Conservation (phyloP, 768 basidiomycete species). For the Auricularia auricula-judae region DNA sequence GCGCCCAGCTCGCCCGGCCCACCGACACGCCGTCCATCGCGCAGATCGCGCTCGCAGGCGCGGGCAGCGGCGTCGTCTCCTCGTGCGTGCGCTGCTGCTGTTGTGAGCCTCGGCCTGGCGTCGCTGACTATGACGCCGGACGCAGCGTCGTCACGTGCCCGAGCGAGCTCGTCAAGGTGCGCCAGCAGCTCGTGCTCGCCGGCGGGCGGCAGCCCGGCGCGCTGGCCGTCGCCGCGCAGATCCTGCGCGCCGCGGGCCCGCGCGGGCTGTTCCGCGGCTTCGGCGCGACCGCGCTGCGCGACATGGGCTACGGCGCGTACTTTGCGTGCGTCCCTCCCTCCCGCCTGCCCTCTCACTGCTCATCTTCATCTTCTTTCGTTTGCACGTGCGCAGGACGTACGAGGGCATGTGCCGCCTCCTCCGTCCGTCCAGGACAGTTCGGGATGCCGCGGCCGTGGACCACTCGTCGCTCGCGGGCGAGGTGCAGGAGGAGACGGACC, state of each 20-base stretch:
- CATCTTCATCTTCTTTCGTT: too few relatives aligned
- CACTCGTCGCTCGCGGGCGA: conserved; percentile 30
- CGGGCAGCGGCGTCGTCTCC: conserved; percentile 66
- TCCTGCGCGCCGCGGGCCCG: conserved; percentile 36
- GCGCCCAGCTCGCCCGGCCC: conserved; percentile 41
- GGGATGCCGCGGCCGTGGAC: conserved; percentile 11
- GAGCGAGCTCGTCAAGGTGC: conserved; percentile 81
- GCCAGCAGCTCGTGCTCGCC: conserved; percentile 49
- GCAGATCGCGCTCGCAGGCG: conserved; percentile 70
- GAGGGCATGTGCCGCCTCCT: conserved; percentile 17
- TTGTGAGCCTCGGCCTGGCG: background rate
- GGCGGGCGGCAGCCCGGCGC: conserved; percentile 28
- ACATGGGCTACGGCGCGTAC: conserved; percentile 78
- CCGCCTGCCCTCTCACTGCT: conserved; percentile 5
- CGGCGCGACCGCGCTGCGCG: conserved; percentile 60
- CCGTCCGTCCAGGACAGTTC: too few relatives aligned
- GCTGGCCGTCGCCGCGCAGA: conserved; percentile 40
- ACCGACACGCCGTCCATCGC: conserved; percentile 46
- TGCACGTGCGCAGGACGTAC: conserved; percentile 45
- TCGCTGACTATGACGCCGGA: background rate
- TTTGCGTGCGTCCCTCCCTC: conserved; percentile 37
- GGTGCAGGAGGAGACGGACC: conserved; percentile 25
- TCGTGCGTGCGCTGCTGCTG: conserved; percentile 44
- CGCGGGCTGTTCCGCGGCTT: conserved; percentile 70
- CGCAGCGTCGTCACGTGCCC: conserved; percentile 66